Conservation (phyloP, 805 yeast species). For the Teunomyces atbi region DNA sequence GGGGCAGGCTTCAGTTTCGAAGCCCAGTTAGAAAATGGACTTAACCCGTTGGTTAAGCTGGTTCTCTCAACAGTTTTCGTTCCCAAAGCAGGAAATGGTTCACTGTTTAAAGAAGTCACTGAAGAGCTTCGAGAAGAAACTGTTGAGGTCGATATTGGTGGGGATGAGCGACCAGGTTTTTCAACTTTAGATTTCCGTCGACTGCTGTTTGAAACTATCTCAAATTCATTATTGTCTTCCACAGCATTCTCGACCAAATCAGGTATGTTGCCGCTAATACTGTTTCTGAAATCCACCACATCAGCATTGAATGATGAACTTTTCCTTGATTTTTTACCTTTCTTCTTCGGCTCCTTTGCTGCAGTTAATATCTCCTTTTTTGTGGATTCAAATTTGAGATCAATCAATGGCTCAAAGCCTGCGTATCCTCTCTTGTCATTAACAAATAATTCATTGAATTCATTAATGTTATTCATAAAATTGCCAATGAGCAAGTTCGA, state of each 20-base stretch:
- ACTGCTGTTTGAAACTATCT: constrained; percentile 21
- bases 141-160: neutral
- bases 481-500: constrained; percentile 16
- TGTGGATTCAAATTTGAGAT: constrained; percentile 21
- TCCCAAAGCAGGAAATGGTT: constrained; percentile 5
- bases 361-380: neutral
- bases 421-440: constrained; percentile 31
- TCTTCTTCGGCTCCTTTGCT: constrained; percentile 8
- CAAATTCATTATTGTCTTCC: constrained; percentile 24
- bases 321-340: constrained; percentile 18
- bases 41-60: constrained; percentile 14
- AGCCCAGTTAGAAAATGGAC: constrained; percentile 30
- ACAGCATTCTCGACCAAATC: constrained; percentile 14
- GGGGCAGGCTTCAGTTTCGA: constrained; percentile 13
- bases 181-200: constrained; percentile 16
- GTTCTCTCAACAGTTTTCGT: neutral
- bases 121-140: constrained; percentile 1
- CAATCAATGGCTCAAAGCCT: constrained; percentile 37
- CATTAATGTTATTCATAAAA: constrained; percentile 19
- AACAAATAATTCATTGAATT: constrained; percentile 32
- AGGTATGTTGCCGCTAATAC: constrained; percentile 14
- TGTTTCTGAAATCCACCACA: constrained; percentile 24
- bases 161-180: constrained; percentile 7
- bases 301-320: constrained; percentile 22
- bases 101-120: neutral